Evolutionary conservation across 352 stramenopile species (phyloP).

Genomic region (Elongisporangium anandrum): DNA sequence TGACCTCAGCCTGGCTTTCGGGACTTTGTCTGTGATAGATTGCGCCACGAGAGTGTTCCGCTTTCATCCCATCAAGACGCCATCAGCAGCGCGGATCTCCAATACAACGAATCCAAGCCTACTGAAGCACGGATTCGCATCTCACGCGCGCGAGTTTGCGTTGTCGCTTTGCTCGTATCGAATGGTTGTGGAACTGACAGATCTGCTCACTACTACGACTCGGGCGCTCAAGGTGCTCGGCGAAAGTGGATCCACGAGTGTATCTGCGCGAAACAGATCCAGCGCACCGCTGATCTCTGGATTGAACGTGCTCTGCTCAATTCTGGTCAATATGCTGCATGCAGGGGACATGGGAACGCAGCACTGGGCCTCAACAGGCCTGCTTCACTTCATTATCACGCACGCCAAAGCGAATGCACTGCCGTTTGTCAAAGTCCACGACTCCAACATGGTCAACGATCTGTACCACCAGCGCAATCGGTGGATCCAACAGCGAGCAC

Average conservation of each 20-base stretch:
- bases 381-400: slow-evolving; percentile 16
- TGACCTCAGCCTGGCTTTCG: slow-evolving; percentile 31
- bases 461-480: slow-evolving; percentile 8
- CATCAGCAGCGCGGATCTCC: neutral
- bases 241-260: slow-evolving; percentile 14
- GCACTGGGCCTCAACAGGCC: slow-evolving; percentile 18
- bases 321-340: slow-evolving; percentile 37
- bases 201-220: slow-evolving; percentile 15
- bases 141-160: slow-evolving; percentile 11
- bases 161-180: slow-evolving; percentile 14
- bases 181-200: slow-evolving; percentile 13
- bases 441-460: slow-evolving; percentile 31
- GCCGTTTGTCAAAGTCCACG: slow-evolving; percentile 26
- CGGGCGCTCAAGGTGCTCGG: slow-evolving; percentile 25
- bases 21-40: slow-evolving; percentile 29
- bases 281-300: slow-evolving; percentile 14
- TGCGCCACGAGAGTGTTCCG: slow-evolving; percentile 33
- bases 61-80: slow-evolving; percentile 1
- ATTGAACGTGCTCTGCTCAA: slow-evolving; percentile 17
- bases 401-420: slow-evolving; percentile 28
- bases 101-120: neutral
- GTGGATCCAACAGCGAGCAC: neutral
- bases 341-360: slow-evolving; percentile 26
- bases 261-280: slow-evolving; percentile 8
- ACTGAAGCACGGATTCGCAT: slow-evolving; percentile 2